A percentile compares a stretch with the other conserved stretches of the same genome.
phyloP scores from a whole-genome alignment of 306 rosid species.

The Malus orientalis region DNA sequence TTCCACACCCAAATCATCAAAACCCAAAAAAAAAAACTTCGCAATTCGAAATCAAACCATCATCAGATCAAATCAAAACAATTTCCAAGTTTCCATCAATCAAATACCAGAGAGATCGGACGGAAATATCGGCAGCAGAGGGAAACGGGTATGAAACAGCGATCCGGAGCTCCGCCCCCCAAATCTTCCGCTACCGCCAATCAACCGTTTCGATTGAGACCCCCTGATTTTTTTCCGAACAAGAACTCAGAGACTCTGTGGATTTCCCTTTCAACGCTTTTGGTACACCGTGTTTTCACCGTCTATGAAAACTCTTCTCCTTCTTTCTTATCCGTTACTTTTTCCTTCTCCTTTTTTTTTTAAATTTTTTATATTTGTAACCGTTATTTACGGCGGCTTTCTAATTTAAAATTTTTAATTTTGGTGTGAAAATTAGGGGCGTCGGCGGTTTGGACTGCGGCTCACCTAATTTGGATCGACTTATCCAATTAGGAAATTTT shows the following conservation, averaged over 20 bases:
- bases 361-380: not conserved
- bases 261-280: not conserved
- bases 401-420: not conserved
- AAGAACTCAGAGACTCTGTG: not conserved
- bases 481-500: not conserved
- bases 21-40: not conserved
- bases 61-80: not conserved
- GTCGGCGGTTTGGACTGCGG: not conserved
- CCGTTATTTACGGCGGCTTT: not conserved
- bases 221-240: not conserved
- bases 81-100: not conserved
- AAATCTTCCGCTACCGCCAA: constrained; percentile 3
- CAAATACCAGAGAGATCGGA: constrained; percentile 11
- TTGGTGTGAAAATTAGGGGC: not conserved
- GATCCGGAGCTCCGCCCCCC: constrained; percentile 10
- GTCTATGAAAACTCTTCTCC: not conserved
- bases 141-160: constrained; percentile 5
- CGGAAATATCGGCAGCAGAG: constrained; percentile 1
- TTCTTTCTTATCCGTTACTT: constrained; percentile 7
- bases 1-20: not conserved
- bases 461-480: not conserved
- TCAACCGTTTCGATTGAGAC: not conserved
- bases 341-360: not conserved
- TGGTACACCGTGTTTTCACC: not conserved
- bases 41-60: too few relatives aligned